Base-by-base conservation (phyloP, 495 filamentous ascomycete species). In the Tricharina praecox region DNA sequence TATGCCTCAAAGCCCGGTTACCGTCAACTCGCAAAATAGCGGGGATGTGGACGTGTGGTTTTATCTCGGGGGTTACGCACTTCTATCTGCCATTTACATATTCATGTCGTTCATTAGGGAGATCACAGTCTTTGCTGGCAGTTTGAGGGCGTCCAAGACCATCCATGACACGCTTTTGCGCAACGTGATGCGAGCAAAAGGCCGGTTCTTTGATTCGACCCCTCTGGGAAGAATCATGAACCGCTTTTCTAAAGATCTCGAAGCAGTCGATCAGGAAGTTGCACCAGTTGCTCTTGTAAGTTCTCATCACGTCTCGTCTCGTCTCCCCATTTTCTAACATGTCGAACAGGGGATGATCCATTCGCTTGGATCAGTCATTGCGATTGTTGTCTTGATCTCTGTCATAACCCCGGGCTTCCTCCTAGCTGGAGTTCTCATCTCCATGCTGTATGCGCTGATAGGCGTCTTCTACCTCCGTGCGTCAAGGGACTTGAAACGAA, bases 221-320 rank as follows among this genome's bases (percentile, higher is more conserved):
- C 92, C 92, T 4, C 74, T 95, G 0, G 92, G 92, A 10, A 90
- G 95, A 63, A 71, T 99, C 52, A 96, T 96, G 82, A 99, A 99
- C 63, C 73, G 92, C 30, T 99, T 99, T 64, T 95, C 88, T 51
- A 96, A 95, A 63, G 92, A 96, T 63, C 71, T 96, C 21, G 90
- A 99, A 61, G 77, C 85, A 3, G 70, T 99, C 49, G 92, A 99
- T 52, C 92, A 99, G 63, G 90, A 96, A 61, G 81, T 96, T 47
- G 86, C 90, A 1, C 82, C 87, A 16, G 76, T 93, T 46, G 86
- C 92, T 18, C 82, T 85, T 33, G 57, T 58, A 28, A 51, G 51
- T 56, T 16, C 36, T 43, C 13, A 3, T n/a, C n/a, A n/a, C n/a
- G n/a, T n/a, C n/a, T 23, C 24, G 8, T 24, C 10, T 15, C 20